Conservation (phyloP, 768 basidiomycete genomes). For the Lactifluus piperatus region DNA sequence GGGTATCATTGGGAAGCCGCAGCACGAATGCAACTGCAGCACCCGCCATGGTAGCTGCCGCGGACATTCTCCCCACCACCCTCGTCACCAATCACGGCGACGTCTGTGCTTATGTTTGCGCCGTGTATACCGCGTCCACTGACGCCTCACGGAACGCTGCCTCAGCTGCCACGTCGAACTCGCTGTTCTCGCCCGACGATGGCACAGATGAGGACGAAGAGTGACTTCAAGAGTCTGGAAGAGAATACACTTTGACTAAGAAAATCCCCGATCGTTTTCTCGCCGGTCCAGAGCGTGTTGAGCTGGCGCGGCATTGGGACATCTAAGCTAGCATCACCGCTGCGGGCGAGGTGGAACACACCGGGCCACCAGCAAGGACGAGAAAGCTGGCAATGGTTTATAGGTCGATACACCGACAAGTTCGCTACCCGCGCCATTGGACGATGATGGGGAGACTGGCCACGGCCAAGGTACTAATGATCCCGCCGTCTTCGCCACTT, state of each 20-base stretch:
- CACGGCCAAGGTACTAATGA: not conserved
- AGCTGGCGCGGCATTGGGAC: slow-evolving; percentile 7
- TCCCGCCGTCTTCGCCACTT: slow-evolving; percentile 28
- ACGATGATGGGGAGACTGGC: slow-evolving; percentile 31
- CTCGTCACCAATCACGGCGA: not conserved
- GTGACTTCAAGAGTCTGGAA: no score
- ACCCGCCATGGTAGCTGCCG: slow-evolving; percentile 7
- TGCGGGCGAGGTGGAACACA: not conserved
- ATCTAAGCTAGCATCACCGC: slow-evolving; percentile 4
- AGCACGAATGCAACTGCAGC: not conserved
- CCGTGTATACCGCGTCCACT: slow-evolving; percentile 10
- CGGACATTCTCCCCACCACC: slow-evolving; percentile 1
- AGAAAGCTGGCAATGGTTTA: slow-evolving; percentile 15
- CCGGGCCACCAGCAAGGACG: not conserved
- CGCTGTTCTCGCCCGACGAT: slow-evolving; percentile 24
- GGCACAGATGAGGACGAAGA: no score
- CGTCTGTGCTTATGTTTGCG: not conserved
- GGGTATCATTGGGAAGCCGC: not conserved
- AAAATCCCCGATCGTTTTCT: not conserved
- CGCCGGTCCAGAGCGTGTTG: slow-evolving; percentile 18
- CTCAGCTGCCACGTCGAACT: not conserved
- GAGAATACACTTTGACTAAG: not conserved
- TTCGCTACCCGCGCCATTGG: slow-evolving; percentile 40
- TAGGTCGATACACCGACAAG: slow-evolving; percentile 36
- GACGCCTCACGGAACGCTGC: not conserved